Evolutionary conservation across 1,284 basidiomycete genomes (phyloP), one percentile per base, ranked within the genome.

Genomic region (Heterobasidion occidentale): DNA sequence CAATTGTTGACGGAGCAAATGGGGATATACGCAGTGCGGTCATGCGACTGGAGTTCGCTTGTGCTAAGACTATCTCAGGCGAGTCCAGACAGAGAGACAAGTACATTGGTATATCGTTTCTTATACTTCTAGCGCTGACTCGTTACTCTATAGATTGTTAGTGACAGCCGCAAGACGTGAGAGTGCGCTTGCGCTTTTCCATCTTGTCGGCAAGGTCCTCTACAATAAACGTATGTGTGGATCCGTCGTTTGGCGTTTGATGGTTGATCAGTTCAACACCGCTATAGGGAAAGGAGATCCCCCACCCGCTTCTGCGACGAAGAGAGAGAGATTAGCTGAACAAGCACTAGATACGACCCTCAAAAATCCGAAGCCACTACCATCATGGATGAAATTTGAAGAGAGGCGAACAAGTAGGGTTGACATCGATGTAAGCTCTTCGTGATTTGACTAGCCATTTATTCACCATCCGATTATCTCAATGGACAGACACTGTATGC

Each of bases 11-110:
- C 47, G 83, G 89, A 0, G 81, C 90, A 0, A 88, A 88, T 63
- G 96, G 96, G 0, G 96, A 99, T 66, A 89, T 99, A 17, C 78
- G 96, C 45, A 92, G 90, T 57, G 96, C 95, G 0, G 81, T 97
- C 59, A 98, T 95, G 83, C 85, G 89, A 0, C 76, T 98, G 4
- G 92, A 99, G 65, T 92, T 98, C 66, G 78, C 86, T 0, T 89
- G 78, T 63, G 64, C 50, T 15, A 53, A 79, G 56, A 65, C 61
- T 19, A 64, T 64, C 67, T 57, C 20, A 54, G 54, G 27, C 27
- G 58, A 74, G 70, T 56, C 47, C 2, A 5, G 75, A 69, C 55
- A 59, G 56, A 34, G 62, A 56, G 55, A 68, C 64, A 58, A 65
- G 64, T 68, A 57, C 34, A 63, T 33, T 56, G 67, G 61, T 60